Evolutionary conservation across 768 basidiomycete genomes (phyloP).

Genomic region (Dentipellis fragilis): DNA sequence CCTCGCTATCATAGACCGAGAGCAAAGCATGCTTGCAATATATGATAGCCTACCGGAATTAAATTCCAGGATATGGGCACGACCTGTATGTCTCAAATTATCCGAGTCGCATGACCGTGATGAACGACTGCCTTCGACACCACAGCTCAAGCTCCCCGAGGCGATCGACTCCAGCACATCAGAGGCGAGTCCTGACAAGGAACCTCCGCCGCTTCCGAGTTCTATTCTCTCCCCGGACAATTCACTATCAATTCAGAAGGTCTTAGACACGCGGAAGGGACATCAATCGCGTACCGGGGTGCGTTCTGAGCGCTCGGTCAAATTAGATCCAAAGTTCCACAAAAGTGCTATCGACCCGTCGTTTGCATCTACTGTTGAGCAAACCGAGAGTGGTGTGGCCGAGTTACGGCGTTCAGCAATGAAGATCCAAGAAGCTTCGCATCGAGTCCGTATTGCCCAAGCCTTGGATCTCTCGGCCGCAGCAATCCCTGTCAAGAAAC

Average conservation of each 20-base stretch:
- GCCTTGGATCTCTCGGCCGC: neutral
- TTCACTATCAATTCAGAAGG: neutral
- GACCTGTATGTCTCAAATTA: too few species aligned
- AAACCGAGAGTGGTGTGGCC: neutral
- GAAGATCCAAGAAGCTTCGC: neutral
- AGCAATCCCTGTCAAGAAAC: neutral
- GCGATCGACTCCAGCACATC: too few species aligned
- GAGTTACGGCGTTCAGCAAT: neutral
- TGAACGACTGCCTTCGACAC: too few species aligned
- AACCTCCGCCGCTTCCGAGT: too few species aligned
- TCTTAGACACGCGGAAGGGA: neutral
- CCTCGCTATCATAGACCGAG: neutral
- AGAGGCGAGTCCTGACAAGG: too few species aligned
- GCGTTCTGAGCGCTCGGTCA: neutral
- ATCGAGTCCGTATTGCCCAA: neutral
- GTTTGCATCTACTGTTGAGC: too few species aligned
- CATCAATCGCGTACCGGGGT: neutral
- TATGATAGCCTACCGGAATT: neutral
- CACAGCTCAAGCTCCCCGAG: too few species aligned
- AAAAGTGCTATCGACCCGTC: conserved; percentile 25
- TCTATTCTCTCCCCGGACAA: neutral
- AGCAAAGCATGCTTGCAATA: neutral
- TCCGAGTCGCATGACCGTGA: too few species aligned
- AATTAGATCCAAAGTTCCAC: conserved; percentile 12
- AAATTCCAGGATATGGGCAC: neutral